Conservation (phyloP, 2,329 filamentous ascomycete species). For the Calonectria multiphialidica region DNA sequence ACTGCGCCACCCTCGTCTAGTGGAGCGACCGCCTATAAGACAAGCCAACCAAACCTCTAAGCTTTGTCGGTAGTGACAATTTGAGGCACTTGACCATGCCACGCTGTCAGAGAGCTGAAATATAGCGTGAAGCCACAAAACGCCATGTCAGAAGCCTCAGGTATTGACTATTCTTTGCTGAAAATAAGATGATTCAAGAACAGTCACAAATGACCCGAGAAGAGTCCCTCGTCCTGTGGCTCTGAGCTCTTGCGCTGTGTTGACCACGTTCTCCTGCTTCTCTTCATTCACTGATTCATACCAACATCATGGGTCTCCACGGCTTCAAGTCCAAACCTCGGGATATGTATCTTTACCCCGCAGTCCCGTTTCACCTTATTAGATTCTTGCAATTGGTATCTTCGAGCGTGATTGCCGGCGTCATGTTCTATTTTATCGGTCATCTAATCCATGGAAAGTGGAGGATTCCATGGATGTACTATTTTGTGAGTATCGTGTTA, state of each 20-base stretch:
- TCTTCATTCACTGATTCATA: background rate
- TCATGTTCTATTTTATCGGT: conserved; percentile 6
- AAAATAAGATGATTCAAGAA: background rate
- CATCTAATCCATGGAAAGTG: background rate
- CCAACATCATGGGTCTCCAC: background rate
- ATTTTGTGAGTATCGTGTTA: background rate
- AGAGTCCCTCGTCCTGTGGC: background rate
- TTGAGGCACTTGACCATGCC: background rate
- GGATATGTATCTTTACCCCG: background rate
- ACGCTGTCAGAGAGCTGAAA: background rate
- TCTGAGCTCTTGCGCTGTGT: background rate
- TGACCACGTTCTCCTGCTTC: no score
- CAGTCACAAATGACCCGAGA: background rate
- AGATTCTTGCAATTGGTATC: background rate
- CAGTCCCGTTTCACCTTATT: background rate
- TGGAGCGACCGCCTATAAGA: background rate
- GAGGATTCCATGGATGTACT: conserved; percentile 1
- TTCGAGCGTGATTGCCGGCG: background rate
- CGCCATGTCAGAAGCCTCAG: background rate
- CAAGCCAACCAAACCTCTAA: background rate
- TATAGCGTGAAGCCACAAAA: background rate
- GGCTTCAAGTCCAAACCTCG: background rate
- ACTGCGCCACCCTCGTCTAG: background rate
- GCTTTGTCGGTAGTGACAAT: background rate
- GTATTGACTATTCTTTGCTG: background rate